Base-by-base conservation (phyloP, 2,329 filamentous ascomycete genomes). In the Phaeomoniella chlamydospora region DNA sequence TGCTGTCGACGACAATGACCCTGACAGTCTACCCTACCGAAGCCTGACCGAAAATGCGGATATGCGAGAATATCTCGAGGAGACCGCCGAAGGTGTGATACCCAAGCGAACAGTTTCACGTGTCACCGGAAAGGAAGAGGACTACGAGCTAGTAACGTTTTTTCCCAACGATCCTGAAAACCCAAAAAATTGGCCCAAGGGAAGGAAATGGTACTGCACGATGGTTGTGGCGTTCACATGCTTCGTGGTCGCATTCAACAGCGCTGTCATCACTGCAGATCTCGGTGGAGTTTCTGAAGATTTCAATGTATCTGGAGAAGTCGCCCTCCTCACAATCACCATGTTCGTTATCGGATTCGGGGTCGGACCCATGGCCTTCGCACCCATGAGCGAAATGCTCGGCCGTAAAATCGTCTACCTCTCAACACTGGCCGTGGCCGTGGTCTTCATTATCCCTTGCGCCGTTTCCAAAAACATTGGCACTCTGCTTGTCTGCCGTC, bases 271-370 rank as follows among this genome's bases (percentile, higher is more conserved):
- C 51, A 92, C 85, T 0, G 74, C 84, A 9, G 80, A 86, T 50
- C 64, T 92, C 3, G 60, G 51, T 2, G 80, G 77, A 2, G 74
- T 84, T 0, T 54, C 63, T 1, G 49, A 73, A 12, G 65, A 73
- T 35, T 86, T 92, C 44, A 37, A 67, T 37, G 74, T 86, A 37
- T 80, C 76, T 18, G 63, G 76, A 15, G 81, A 88, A 57, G 79
- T 86, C 4, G 71, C 76, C 0, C 62, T 90, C 9, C 57, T 90
- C 1, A 74, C 69, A 15, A 76, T 92, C 40, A 77, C 77, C 0
- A 59, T 90, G 1, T 90, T 90, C 42, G 83, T 90, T 26, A 61
- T 88, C 19, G 84, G 84, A 2, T 90, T 90, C 46, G 83, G 82
- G 48, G 62, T 90, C 35, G 82, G 79, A 0, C 84, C 83, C 2